Evolutionary conservation across 371 early-diverging fungal species (phyloP).

Genomic region (Saksenaea oblongispora): DNA sequence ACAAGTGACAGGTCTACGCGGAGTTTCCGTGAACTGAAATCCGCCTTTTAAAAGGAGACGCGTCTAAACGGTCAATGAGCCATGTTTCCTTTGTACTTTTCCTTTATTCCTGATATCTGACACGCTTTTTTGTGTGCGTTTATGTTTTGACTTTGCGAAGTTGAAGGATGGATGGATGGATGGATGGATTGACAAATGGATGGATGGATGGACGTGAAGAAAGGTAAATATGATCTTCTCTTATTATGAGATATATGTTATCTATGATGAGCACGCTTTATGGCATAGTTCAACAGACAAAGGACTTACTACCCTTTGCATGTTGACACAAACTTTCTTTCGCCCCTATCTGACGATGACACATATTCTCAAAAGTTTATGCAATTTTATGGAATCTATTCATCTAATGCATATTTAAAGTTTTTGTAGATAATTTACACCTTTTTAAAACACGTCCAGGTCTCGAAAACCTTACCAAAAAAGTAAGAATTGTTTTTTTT

Average conservation of each 20-base stretch:
- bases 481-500: neutral
- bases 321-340: conserved; percentile 17
- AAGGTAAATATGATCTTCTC: neutral
- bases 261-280: conserved; percentile 1
- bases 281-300: conserved; percentile 19
- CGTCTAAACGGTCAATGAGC: too few species aligned
- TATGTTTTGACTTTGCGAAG: too few species aligned
- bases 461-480: neutral
- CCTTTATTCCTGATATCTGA: neutral
- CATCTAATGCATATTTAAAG: neutral
- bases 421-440: neutral
- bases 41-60: too few species aligned
- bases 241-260: neutral
- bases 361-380: neutral
- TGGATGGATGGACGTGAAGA: neutral
- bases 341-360: conserved; percentile 15
- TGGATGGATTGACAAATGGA: neutral
- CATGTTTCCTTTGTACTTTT: neutral
- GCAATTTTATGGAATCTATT: neutral
- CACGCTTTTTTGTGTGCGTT: too few species aligned
- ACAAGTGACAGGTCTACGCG: too few species aligned
- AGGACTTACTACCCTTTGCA: conserved; percentile 17
- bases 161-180: neutral
- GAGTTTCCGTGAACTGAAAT: too few species aligned
- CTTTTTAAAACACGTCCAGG: neutral